A percentile compares a stretch with the other conserved stretches of the same genome.
These are phyloP conservation scores for Leccinum subatratum DNA, from an alignment of 1,284 basidiomycete species.

Conservation along the genomic window DNA sequence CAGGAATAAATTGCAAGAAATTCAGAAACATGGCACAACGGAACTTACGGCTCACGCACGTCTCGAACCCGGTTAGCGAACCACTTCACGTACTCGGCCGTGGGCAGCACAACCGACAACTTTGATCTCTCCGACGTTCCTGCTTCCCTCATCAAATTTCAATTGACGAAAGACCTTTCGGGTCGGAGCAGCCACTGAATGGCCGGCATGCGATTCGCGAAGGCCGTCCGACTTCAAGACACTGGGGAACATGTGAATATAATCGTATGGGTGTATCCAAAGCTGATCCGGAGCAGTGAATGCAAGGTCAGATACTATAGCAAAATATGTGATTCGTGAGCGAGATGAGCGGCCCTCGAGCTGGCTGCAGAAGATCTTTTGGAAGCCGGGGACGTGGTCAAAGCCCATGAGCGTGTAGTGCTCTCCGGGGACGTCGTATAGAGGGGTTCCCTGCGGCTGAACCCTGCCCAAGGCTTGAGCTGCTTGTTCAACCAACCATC, in stretches of 20 bases:
- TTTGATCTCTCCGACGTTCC: no score
- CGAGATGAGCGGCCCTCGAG: conserved; percentile 10
- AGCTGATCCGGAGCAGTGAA: no score
- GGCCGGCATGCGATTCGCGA: neutral
- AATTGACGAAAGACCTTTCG: no score
- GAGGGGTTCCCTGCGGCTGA: conserved; percentile 22
- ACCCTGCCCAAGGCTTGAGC: conserved; percentile 29
- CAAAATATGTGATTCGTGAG: no score
- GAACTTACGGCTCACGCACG: neutral
- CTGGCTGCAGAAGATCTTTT: conserved; percentile 26
- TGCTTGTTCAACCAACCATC: conserved; percentile 10
- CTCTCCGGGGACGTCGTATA: conserved; percentile 22
- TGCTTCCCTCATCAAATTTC: no score
- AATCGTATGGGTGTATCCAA: neutral
- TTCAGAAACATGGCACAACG: neutral
- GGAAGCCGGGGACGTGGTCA: conserved; percentile 23
- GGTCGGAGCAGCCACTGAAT: no score
- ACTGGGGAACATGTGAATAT: neutral
- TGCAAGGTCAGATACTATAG: no score
- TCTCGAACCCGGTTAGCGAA: no score
- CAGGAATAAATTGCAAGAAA: neutral
- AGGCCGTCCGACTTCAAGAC: neutral
- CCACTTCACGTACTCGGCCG: no score
- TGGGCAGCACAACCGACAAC: no score
- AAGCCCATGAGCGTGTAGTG: no score